These are phyloP conservation scores for Castanea sativa DNA, from an alignment of 306 rosid genomes.

Conservation along the genomic window DNA sequence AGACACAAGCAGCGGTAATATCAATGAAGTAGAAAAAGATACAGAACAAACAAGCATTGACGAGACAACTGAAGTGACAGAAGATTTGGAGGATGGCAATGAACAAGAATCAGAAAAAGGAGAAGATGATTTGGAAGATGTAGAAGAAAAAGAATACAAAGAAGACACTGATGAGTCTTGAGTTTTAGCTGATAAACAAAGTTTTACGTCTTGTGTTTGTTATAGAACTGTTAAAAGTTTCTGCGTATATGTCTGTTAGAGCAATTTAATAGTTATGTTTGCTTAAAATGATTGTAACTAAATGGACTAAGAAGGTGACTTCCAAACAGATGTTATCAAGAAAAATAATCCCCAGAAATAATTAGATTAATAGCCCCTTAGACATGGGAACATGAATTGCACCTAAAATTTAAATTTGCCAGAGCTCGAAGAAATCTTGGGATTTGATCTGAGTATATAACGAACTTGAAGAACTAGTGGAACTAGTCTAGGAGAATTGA, in stretches of 20 bases:
- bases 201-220: background rate
- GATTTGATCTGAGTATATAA: too few species aligned
- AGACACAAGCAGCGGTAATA: slow-evolving; percentile 29
- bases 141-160: slow-evolving; percentile 46
- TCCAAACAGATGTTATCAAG: background rate
- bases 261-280: background rate
- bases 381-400: background rate
- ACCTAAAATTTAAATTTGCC: too few species aligned
- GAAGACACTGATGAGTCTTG: slow-evolving; percentile 49
- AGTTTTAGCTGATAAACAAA: slow-evolving; percentile 23
- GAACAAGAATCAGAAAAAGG: slow-evolving; percentile 27
- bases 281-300: background rate
- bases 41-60: slow-evolving; percentile 17
- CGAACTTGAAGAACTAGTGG: too few species aligned
- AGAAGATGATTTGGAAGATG: slow-evolving; percentile 5
- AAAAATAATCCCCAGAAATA: background rate
- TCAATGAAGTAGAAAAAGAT: slow-evolving; percentile 16
- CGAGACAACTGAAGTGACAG: background rate
- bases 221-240: background rate
- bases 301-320: background rate
- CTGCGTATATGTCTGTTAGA: too few species aligned
- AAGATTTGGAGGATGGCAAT: slow-evolving; percentile 23
- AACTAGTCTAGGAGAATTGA: too few species aligned
- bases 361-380: background rate
- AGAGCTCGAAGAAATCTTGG: too few species aligned